phyloP scores from a whole-genome alignment of 257 asterid species.

The Anisodus tanguticus region DNA sequence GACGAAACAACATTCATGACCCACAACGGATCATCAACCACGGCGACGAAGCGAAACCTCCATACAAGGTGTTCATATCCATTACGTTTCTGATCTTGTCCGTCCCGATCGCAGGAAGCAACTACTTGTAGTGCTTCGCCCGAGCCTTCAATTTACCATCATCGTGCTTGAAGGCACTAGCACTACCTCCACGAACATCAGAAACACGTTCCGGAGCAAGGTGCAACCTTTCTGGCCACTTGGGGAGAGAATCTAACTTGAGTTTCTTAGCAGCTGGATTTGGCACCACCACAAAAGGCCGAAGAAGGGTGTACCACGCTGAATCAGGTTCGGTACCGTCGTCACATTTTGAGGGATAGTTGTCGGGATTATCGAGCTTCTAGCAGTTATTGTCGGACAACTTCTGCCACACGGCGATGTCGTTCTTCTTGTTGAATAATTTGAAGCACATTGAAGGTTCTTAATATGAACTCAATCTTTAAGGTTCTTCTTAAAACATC shows the following conservation, averaged over 20 bases:
- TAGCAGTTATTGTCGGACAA: conserved; percentile 38
- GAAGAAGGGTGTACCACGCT: conserved; percentile 42
- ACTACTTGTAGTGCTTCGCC: conserved; percentile 39
- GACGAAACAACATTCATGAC: conserved; percentile 46
- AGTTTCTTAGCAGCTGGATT: conserved; percentile 32
- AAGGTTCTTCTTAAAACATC: too few relatives aligned
- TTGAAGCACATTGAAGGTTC: conserved; percentile 40
- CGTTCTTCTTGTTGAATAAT: conserved; percentile 39
- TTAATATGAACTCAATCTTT: too few relatives aligned
- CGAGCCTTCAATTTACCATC: conserved; percentile 37
- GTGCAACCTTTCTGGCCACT: conserved; percentile 44
- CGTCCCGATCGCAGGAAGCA: conserved; percentile 39
- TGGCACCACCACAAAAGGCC: conserved; percentile 44
- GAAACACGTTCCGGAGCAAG: conserved; percentile 38
- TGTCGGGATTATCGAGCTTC: conserved; percentile 38
- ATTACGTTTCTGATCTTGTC: conserved; percentile 44
- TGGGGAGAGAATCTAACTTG: conserved; percentile 32
- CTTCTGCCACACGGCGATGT: conserved; percentile 45
- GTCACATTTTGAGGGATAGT: conserved; percentile 42
- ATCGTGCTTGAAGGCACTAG: conserved; percentile 38
- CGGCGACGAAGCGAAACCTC: conserved; percentile 43
- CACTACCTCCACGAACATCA: conserved; percentile 40
- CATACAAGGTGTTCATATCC: conserved; percentile 43
- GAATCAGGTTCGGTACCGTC: conserved; percentile 46
- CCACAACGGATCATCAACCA: conserved; percentile 41